A percentile compares a stretch with the other conserved stretches of the same genome.
phyloP scores from a whole-genome alignment of 2,329 filamentous ascomycete species.

The Zymoseptoria passerinii region DNA sequence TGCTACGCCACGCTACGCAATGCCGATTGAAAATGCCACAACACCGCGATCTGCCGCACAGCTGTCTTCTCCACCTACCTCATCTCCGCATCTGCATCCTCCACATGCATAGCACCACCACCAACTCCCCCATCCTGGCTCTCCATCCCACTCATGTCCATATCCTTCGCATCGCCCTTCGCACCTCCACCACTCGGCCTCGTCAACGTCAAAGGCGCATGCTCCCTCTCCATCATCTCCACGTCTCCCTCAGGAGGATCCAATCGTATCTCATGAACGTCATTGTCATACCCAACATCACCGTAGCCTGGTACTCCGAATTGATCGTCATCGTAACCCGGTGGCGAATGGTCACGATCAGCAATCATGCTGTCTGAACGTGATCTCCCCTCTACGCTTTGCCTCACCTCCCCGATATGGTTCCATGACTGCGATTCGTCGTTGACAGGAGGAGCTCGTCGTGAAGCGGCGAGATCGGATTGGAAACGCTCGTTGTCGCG shows the following conservation, averaged over 20 bases:
- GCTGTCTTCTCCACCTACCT: not conserved
- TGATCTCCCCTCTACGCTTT: slow-evolving; percentile 4
- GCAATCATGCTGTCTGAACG: slow-evolving; percentile 7
- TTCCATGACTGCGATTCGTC: not conserved
- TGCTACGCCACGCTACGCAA: not conserved
- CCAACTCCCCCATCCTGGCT: slow-evolving; percentile 10
- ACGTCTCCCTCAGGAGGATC: slow-evolving; percentile 5
- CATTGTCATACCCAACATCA: not conserved
- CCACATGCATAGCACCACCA: slow-evolving; percentile 5
- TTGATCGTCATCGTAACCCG: not conserved
- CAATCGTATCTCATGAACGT: slow-evolving; percentile 10
- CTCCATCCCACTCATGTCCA: slow-evolving; percentile 8
- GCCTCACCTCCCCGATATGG: not conserved
- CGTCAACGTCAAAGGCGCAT: slow-evolving; percentile 5
- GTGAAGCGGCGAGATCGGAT: slow-evolving; percentile 10
- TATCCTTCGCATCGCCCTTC: slow-evolving; percentile 1
- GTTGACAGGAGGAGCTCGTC: not conserved
- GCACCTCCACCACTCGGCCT: not conserved
- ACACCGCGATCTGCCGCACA: not conserved
- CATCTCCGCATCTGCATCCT: slow-evolving; percentile 5
- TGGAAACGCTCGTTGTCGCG: slow-evolving; percentile 21
- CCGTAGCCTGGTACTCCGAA: not conserved
- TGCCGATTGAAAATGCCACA: not conserved
- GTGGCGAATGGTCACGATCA: not conserved
- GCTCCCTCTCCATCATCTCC: slow-evolving; percentile 23